Conservation (phyloP, 805 yeast genomes). For the Kuraishia cidri region DNA sequence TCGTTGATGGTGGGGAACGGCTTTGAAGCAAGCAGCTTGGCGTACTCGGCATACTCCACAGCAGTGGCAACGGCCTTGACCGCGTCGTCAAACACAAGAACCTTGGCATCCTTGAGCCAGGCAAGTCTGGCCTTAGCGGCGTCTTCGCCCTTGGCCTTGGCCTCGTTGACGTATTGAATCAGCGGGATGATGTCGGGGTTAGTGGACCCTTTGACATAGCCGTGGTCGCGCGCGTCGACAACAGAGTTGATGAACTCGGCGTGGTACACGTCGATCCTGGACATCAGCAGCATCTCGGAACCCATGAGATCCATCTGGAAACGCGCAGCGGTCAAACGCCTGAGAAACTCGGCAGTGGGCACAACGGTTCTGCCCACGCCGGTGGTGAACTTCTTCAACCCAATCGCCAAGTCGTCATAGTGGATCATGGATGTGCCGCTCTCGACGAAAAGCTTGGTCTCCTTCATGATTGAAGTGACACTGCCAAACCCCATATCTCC, state of each 20-base stretch:
- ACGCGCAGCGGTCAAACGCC: constrained; percentile 47
- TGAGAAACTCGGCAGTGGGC: constrained; percentile 46
- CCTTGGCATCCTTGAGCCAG: constrained; percentile 34
- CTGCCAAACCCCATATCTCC: constrained; percentile 67
- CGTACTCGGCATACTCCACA: constrained; percentile 15
- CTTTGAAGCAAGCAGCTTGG: constrained; percentile 10
- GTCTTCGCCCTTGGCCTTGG: constrained; percentile 28
- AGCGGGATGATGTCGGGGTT: no score
- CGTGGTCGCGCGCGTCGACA: constrained; percentile 50
- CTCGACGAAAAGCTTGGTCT: constrained; percentile 59
- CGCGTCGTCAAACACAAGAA: constrained; percentile 43
- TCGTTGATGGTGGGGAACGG: constrained; percentile 11
- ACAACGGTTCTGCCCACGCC: constrained; percentile 53
- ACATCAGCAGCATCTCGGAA: constrained; percentile 45
- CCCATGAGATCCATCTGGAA: constrained; percentile 63
- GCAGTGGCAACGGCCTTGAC: no score
- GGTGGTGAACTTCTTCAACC: constrained; percentile 62
- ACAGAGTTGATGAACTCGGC: constrained; percentile 40
- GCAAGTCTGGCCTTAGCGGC: constrained; percentile 26
- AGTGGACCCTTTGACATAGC: constrained; percentile 40
- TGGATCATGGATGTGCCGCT: constrained; percentile 62
- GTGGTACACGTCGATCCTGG: constrained; percentile 53
- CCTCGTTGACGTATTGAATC: constrained; percentile 31
- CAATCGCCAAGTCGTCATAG: constrained; percentile 55
- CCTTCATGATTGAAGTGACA: constrained; percentile 50